Evolutionary conservation across 805 yeast genomes (phyloP), one percentile per base, ranked within the genome.

Genomic region (Geotrichum ghanense): DNA sequence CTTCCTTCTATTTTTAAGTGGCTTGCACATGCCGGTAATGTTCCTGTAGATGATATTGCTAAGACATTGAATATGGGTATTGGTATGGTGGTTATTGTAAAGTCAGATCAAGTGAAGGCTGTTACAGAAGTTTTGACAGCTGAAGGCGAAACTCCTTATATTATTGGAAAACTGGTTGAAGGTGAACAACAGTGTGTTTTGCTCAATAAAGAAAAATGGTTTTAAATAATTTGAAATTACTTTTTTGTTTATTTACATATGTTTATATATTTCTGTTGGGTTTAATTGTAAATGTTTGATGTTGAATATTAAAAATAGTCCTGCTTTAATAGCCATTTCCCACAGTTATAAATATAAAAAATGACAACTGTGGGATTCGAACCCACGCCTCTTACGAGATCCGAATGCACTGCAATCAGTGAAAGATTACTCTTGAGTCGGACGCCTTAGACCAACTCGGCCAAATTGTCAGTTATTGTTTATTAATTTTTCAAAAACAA

Each of bases 11-110:
- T 92, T 34, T 92, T 92, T 78, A 81, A 80, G 66, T 92, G 97
- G 97, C 79, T 92, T 47, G 96, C 95, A 42, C 74, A 74, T 58
- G 79, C 87, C 44, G 99, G 98, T 52, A 81, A 81, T 59, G 95
- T 94, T 34, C 97, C 98, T 44, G 68, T 74, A 44, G 69, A 69
- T 20, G 98, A 94, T 65, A 78, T 87, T 51, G 69, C 86, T 57
- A 90, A 87, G 72, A 94, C 98, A 9, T 77, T 92, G 64, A 92
- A 92, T 67, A 74, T 90, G 74, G 99, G 99, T 69, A 75, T 92
- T 57, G 98, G 98, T 58, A 90, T 90, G 97, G 88, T 87, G 37
- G 76, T 83, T 34, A 83, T 90, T 56, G 96, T 86, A 23, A 80
- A 77, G 63, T 65, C 70, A 44, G 80, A 73, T 52, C 77, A 84